A percentile compares a stretch with the other conserved stretches of the same genome.
These are phyloP conservation scores for Cercospora zeae-maydis DNA, from an alignment of 2,329 filamentous ascomycete genomes.

Conservation along the genomic window DNA sequence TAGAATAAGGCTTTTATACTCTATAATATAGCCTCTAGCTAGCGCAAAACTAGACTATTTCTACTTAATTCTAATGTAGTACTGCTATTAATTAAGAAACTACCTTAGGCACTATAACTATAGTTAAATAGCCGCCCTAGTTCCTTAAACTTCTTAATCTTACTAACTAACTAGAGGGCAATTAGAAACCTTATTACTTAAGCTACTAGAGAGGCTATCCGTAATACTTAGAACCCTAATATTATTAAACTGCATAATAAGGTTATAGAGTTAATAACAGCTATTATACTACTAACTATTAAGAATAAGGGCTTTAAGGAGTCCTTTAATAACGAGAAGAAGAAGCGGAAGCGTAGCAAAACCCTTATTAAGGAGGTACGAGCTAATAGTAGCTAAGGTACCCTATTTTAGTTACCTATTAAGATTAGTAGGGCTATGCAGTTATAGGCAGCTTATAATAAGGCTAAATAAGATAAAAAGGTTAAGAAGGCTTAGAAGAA, in stretches of 20 bases:
- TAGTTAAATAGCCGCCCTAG: background rate
- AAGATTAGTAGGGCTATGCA: background rate
- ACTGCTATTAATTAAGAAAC: background rate
- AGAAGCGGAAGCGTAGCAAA: background rate
- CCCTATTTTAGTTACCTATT: background rate
- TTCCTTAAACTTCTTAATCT: background rate
- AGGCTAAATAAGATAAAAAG: background rate
- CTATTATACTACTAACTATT: background rate
- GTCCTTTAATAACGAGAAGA: background rate
- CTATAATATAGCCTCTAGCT: background rate
- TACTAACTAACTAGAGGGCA: background rate
- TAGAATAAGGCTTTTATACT: background rate
- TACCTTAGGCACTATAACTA: background rate
- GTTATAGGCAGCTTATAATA: background rate
- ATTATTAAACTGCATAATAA: background rate
- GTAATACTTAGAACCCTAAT: background rate
- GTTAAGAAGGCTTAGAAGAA: no score
- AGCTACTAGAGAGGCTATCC: background rate
- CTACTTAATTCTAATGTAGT: background rate
- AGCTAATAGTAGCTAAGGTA: background rate
- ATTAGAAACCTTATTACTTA: background rate
- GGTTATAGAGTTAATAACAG: background rate
- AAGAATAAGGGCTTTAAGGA: background rate
- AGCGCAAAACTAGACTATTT: background rate
- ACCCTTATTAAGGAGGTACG: background rate